Conservation (phyloP, 2,329 filamentous ascomycete genomes). For the Stagonosporopsis cucurbitacearum region DNA sequence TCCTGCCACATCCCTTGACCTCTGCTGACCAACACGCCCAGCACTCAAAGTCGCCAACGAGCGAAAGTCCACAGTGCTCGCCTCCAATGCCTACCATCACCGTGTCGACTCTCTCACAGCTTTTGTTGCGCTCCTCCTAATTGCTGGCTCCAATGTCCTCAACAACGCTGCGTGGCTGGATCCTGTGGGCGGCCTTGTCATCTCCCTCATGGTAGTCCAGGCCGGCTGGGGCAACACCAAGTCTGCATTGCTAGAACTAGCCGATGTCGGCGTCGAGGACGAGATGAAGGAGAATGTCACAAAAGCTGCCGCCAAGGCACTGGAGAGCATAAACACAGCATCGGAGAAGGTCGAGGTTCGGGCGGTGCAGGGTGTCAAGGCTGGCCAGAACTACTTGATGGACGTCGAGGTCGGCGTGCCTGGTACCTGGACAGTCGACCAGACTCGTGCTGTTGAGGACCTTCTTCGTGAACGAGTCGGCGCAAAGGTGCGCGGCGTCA, state of each 20-base stretch:
- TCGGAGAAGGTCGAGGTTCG: conserved; percentile 72
- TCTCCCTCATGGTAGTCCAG: conserved; percentile 90
- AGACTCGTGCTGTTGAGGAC: conserved; percentile 74
- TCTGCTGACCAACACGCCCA: conserved; percentile 51
- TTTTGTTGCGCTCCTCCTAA: conserved; percentile 87
- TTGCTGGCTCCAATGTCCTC: conserved; percentile 86
- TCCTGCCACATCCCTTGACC: neutral
- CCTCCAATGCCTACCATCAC: conserved; percentile 95
- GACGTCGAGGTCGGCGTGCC: conserved; percentile 88
- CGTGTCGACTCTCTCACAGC: conserved; percentile 95
- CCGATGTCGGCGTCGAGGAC: conserved; percentile 86
- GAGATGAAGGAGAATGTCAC: conserved; percentile 78
- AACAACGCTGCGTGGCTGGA: conserved; percentile 90
- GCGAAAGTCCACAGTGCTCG: conserved; percentile 92
- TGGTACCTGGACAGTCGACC: conserved; percentile 74
- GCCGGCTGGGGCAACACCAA: conserved; percentile 88
- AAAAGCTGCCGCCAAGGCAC: conserved; percentile 60
- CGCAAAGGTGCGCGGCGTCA: conserved; percentile 79
- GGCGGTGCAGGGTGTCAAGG: conserved; percentile 88
- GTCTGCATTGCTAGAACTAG: conserved; percentile 82
- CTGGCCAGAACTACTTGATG: conserved; percentile 93
- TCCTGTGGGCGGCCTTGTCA: conserved; percentile 88
- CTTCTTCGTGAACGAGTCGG: conserved; percentile 75
- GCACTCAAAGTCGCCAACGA: conserved; percentile 95
- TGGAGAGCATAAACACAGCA: conserved; percentile 50